These are phyloP conservation scores for Entelexis paramagnoliae DNA, from an alignment of 1,139 yeast species.

Conservation along the genomic window DNA sequence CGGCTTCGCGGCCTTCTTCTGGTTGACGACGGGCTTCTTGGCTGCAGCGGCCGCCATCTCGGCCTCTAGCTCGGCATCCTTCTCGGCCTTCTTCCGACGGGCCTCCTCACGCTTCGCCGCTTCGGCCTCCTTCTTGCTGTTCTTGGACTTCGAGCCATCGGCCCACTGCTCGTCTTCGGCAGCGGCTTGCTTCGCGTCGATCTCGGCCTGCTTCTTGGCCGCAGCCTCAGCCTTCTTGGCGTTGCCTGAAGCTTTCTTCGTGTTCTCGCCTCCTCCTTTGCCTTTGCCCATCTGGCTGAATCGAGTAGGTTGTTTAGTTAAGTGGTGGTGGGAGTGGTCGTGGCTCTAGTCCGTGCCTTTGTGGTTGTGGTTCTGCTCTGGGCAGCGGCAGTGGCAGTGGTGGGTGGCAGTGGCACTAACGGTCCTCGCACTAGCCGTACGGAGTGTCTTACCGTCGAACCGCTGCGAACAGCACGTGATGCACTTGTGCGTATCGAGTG, in stretches of 20 bases:
- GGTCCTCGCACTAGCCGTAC: too few species aligned
- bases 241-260: conserved; percentile 47
- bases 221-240: conserved; percentile 64
- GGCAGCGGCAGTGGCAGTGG: too few species aligned
- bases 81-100: conserved; percentile 36
- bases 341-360: too few species aligned
- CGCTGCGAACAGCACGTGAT: background rate
- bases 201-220: conserved; percentile 49
- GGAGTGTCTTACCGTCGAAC: background rate
- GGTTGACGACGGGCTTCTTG: conserved; percentile 41
- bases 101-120: conserved; percentile 36
- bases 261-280: conserved; percentile 22
- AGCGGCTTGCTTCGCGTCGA: conserved; percentile 39
- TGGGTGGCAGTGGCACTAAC: too few species aligned
- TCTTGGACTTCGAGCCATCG: conserved; percentile 60
- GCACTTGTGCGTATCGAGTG: background rate
- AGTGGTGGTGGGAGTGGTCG: background rate
- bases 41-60: conserved; percentile 57
- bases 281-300: conserved; percentile 18
- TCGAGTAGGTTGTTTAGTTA: background rate
- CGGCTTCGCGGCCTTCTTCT: conserved; percentile 64
- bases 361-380: too few species aligned
- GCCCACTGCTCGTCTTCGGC: conserved; percentile 61
- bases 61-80: conserved; percentile 41
- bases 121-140: conserved; percentile 54